Evolutionary conservation across 208 protist species (phyloP), one percentile per base, ranked within the genome.

Genomic region (Leishmania turanica): DNA sequence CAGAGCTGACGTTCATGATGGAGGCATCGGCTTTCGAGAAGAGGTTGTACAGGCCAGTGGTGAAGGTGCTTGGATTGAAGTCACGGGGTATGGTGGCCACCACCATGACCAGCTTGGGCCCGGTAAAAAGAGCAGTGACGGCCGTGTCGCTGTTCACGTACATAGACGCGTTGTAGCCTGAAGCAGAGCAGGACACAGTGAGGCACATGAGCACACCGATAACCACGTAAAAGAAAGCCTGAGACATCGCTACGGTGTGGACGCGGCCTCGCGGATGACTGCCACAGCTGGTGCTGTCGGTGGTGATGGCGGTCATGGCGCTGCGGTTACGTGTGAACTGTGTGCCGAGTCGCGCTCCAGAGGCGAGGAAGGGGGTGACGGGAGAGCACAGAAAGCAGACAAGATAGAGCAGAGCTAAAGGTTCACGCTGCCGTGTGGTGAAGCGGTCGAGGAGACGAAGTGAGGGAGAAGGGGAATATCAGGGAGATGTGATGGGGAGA

Each of bases 131-230:
- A 4, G 51, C 37, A 49, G 70, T 77, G 42, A 84, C 56, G 6
- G 60, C 77, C 13, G 80, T 19, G 49, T 84, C 81, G 66, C 56
- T 77, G 81, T 80, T 84, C 49, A 34, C 75, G 58, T 84, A 77
- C 27, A 31, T 42, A 11, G 65, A 76, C 2, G 75, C 56, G 60
- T 84, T 72, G 65, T 76, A 54, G 45, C 53, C 53, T 17, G 58
- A 75, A 53, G 49, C 68, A 24, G 72, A 77, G 53, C 70, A 37
- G 47, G 47, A 34, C 70, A 77, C 31, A 62, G 34, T 34, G 47
- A 75, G 40, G 34, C 77, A 47, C 60, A 82, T 62, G 21, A 83
- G 53, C 3, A 65, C 58, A 11, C 58, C n/a, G 1, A 60, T n/a
- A 31, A 68, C 49, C 24, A 54, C 27, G 21, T 66, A 49, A 47